phyloP scores from a whole-genome alignment of 1,284 basidiomycete species.

The Sporisorium scitamineum region DNA sequence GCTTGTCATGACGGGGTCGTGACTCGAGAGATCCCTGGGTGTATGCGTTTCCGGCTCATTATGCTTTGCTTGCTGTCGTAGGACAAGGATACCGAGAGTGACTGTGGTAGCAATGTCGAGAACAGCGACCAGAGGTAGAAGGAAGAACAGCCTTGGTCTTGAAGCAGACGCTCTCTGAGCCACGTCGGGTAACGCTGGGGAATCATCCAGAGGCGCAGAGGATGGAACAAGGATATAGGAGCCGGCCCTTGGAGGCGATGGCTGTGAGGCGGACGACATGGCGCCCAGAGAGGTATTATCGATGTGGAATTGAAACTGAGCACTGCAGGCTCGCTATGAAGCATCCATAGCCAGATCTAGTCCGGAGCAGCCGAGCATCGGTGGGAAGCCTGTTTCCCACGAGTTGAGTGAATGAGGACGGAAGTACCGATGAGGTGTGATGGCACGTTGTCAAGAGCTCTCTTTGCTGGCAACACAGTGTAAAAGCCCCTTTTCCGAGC shows the following conservation, averaged over 20 bases:
- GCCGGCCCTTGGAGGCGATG: slow-evolving; percentile 28
- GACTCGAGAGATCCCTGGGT: too few relatives aligned
- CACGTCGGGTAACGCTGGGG: neutral
- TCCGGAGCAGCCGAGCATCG: too few relatives aligned
- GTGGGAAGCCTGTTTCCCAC: neutral
- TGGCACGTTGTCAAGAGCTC: neutral
- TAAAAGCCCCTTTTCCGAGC: slow-evolving; percentile 11
- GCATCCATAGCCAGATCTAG: slow-evolving; percentile 12
- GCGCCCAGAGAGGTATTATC: neutral
- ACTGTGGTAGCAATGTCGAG: slow-evolving; percentile 32
- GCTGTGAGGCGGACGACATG: slow-evolving; percentile 26
- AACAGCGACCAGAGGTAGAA: slow-evolving; percentile 34
- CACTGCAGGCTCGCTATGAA: slow-evolving; percentile 11
- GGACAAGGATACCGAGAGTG: slow-evolving; percentile 33
- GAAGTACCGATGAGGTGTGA: slow-evolving; percentile 3
- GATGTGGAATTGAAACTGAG: neutral
- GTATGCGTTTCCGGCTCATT: neutral
- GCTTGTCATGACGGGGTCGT: slow-evolving; percentile 18
- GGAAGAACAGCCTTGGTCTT: slow-evolving; percentile 31
- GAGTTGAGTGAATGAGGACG: neutral
- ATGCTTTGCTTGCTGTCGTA: slow-evolving; percentile 23
- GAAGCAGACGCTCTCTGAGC: neutral
- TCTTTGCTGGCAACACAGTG: slow-evolving; percentile 5
- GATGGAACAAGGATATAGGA: slow-evolving; percentile 50
- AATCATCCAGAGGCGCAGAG: slow-evolving; percentile 13